phyloP scores from a whole-genome alignment of 2,329 filamentous ascomycete species.

The Stagonosporopsis rhizophila region DNA sequence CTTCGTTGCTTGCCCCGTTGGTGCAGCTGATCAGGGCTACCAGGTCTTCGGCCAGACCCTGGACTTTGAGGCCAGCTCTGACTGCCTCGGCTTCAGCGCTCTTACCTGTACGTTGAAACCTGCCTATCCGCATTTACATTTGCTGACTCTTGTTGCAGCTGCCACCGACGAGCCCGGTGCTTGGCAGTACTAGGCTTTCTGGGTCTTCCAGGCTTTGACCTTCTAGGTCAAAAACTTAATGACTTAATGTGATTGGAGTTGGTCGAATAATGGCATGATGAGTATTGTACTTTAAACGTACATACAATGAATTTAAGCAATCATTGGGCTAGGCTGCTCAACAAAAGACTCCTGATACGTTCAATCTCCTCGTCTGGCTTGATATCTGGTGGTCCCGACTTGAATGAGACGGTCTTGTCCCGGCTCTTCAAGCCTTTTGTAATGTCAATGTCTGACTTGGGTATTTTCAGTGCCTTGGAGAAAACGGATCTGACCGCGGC shows the following conservation, averaged over 20 bases:
- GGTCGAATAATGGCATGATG: background rate
- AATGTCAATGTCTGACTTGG: constrained; percentile 70
- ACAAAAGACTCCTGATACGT: constrained; percentile 35
- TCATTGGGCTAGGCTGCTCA: constrained; percentile 25
- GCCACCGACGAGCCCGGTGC: constrained; percentile 37
- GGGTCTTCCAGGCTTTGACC: constrained; percentile 8
- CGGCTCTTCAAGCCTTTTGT: constrained; percentile 68
- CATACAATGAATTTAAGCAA: background rate
- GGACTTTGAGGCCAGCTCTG: constrained; percentile 25
- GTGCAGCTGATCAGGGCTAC: constrained; percentile 31
- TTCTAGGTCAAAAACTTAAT: constrained; percentile 12
- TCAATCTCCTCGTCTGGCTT: constrained; percentile 36
- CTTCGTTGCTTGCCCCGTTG: constrained; percentile 45
- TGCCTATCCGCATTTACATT: background rate
- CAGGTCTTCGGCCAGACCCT: constrained; percentile 44
- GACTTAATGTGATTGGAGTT: constrained; percentile 18
- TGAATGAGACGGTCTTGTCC: constrained; percentile 62
- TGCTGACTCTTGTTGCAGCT: constrained; percentile 23
- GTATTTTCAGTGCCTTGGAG: constrained; percentile 66
- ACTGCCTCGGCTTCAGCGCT: constrained; percentile 47
- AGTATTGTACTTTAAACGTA: constrained; percentile 8
- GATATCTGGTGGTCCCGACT: constrained; percentile 9
- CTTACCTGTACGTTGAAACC: constrained; percentile 38
- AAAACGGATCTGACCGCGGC: constrained; percentile 69
- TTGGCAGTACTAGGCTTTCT: constrained; percentile 46